Percentiles rank a stretch among this genome's conserved stretches.
phyloP scores from a whole-genome alignment of 495 filamentous ascomycete genomes.

The Bacidia rubella region DNA sequence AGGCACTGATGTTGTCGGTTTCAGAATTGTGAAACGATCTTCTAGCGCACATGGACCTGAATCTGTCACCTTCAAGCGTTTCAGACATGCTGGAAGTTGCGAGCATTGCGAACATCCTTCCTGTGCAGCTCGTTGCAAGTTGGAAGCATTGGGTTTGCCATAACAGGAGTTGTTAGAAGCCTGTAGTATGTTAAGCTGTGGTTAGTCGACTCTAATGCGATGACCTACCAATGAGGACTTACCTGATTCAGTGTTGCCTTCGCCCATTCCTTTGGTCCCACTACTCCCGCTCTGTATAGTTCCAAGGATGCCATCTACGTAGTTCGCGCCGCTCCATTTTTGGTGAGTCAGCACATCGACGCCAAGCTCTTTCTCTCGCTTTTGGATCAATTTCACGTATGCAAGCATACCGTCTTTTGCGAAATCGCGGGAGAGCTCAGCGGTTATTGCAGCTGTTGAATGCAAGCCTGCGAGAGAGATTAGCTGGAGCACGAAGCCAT shows the following conservation, averaged over 20 bases:
- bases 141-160: too few relatives aligned
- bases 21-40: neutral
- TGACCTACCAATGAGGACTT: slow-evolving; percentile 7
- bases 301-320: slow-evolving; percentile 87
- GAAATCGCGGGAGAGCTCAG: slow-evolving; percentile 69
- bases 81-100: too few relatives aligned
- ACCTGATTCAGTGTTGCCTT: slow-evolving; percentile 62
- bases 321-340: slow-evolving; percentile 90
- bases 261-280: slow-evolving; percentile 68
- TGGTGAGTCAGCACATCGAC: slow-evolving; percentile 95
- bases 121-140: too few relatives aligned
- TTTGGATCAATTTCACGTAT: slow-evolving; percentile 83
- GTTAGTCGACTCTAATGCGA: too few relatives aligned
- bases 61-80: too few relatives aligned
- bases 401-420: slow-evolving; percentile 89
- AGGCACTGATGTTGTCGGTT: neutral
- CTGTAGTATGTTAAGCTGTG: too few relatives aligned
- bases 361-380: slow-evolving; percentile 78
- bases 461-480: slow-evolving; percentile 87
- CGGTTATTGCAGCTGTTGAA: slow-evolving; percentile 73
- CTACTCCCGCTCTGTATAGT: slow-evolving; percentile 86
- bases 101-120: too few relatives aligned
- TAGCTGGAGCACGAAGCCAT: slow-evolving; percentile 86
- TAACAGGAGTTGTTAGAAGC: too few relatives aligned
- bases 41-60: too few relatives aligned